Evolutionary conservation across 1,284 basidiomycete species (phyloP).

Genomic region (Termitomyces sp.): DNA sequence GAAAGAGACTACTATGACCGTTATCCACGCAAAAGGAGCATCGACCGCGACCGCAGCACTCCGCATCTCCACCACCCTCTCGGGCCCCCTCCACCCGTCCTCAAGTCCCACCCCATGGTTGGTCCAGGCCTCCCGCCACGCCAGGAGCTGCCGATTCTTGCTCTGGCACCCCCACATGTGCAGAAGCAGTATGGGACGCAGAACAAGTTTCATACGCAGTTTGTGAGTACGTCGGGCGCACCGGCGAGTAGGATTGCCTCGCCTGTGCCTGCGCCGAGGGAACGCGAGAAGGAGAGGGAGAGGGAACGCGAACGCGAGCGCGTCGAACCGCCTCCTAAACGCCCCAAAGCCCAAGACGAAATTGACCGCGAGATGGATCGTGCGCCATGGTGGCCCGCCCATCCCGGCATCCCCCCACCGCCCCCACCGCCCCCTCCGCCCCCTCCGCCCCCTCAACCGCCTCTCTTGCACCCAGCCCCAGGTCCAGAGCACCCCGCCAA

Average conservation of each 20-base stretch:
- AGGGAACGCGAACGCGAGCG: constrained; percentile 17
- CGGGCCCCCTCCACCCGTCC: not conserved
- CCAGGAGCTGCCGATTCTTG: constrained; percentile 8
- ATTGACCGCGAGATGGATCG: not conserved
- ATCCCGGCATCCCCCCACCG: not conserved
- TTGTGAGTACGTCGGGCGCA: not conserved
- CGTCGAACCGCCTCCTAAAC: not conserved
- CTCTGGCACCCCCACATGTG: constrained; percentile 1
- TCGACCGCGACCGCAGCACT: not conserved
- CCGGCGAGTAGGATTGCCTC: constrained; percentile 7
- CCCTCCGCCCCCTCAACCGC: not conserved
- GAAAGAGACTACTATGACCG: constrained; percentile 1
- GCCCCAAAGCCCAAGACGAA: not conserved
- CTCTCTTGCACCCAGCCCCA: not conserved
- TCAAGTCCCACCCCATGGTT: constrained; percentile 3
- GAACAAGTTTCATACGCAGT: constrained; percentile 11
- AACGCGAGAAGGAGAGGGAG: constrained; percentile 13
- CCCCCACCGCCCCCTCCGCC: not conserved
- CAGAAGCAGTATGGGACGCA: constrained; percentile 3
- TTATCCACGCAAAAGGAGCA: not conserved
- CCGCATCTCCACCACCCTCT: not conserved
- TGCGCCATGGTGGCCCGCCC: not conserved
- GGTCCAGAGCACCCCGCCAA: not conserved
- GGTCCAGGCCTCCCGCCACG: not conserved
- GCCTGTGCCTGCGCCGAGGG: constrained; percentile 8